Evolutionary conservation across 768 basidiomycete genomes (phyloP).

Genomic region (Russula dissimulans): DNA sequence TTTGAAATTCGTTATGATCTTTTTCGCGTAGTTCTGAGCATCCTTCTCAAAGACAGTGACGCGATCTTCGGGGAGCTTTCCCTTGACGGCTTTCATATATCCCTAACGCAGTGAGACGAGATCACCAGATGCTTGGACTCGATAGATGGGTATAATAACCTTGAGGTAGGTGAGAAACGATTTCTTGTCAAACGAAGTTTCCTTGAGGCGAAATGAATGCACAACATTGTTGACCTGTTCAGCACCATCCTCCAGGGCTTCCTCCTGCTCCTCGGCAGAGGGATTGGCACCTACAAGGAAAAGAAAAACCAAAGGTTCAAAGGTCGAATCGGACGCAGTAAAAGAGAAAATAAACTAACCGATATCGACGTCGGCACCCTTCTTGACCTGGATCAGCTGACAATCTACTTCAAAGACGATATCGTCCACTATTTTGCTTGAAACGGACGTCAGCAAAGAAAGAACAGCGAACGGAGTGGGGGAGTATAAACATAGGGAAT

Average conservation of each 20-base stretch:
- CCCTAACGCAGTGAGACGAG: conserved; percentile 33
- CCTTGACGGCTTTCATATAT: conserved; percentile 93
- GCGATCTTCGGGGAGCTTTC: conserved; percentile 46
- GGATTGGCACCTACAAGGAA: conserved; percentile 71
- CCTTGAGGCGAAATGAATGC: conserved; percentile 82
- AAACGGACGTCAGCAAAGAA: neutral
- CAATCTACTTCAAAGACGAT: conserved; percentile 88
- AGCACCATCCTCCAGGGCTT: conserved; percentile 74
- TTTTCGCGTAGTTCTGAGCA: conserved; percentile 74
- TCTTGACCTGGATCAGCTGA: conserved; percentile 54
- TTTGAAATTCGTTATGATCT: conserved; percentile 82
- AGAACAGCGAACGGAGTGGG: neutral
- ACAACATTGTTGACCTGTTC: conserved; percentile 78
- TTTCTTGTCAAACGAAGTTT: conserved; percentile 85
- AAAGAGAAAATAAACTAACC: conserved; percentile 37
- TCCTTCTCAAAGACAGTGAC: conserved; percentile 75
- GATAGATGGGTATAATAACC: conserved; percentile 31
- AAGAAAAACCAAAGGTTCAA: neutral
- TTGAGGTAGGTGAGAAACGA: conserved; percentile 75
- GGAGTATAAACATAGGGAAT: conserved; percentile 60
- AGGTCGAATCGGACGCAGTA: conserved; percentile 1
- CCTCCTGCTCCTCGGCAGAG: conserved; percentile 79
- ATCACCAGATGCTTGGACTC: conserved; percentile 1
- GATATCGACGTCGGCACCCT: conserved; percentile 79
- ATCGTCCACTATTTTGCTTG: conserved; percentile 67